Conservation (phyloP, 2,329 filamentous ascomycete genomes). For the Albophoma yamanashiensis region DNA sequence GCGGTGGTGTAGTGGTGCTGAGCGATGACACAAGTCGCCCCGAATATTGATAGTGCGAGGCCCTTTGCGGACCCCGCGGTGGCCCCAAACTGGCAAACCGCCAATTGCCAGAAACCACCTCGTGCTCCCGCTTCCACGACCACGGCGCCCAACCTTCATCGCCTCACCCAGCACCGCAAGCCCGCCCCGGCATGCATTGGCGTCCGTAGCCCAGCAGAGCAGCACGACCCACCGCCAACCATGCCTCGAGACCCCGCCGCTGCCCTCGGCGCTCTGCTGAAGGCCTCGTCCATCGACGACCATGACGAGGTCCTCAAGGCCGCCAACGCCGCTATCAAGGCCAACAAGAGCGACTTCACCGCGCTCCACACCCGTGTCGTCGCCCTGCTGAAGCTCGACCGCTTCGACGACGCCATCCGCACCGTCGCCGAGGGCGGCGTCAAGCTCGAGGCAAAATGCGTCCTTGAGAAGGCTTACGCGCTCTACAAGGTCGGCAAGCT, state of each 20-base stretch:
- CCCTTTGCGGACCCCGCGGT: not conserved
- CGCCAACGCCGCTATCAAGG: constrained; percentile 50
- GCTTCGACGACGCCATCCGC: constrained; percentile 66
- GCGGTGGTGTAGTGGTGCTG: no score
- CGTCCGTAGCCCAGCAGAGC: not conserved
- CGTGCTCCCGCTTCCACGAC: not conserved
- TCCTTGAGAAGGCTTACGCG: constrained; percentile 68
- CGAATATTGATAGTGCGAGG: not conserved
- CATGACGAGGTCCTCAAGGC: constrained; percentile 62
- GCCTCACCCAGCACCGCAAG: not conserved
- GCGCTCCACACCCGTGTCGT: constrained; percentile 62
- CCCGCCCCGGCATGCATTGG: not conserved
- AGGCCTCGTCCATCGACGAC: constrained; percentile 49
- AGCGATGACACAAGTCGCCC: not conserved
- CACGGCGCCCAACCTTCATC: not conserved
- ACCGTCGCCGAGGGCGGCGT: constrained; percentile 54
- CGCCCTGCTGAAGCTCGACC: constrained; percentile 71
- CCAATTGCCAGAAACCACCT: not conserved
- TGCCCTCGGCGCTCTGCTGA: constrained; percentile 43
- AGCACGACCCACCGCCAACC: not conserved
- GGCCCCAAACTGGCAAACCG: not conserved
- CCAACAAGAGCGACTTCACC: constrained; percentile 45
- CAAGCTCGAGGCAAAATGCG: constrained; percentile 47
- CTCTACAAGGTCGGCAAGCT: constrained; percentile 70
- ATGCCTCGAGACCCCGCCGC: constrained; percentile 37